These are phyloP conservation scores for Triticum turgidum DNA, from an alignment of 176 grass and related monocot species.

Conservation along the genomic window DNA sequence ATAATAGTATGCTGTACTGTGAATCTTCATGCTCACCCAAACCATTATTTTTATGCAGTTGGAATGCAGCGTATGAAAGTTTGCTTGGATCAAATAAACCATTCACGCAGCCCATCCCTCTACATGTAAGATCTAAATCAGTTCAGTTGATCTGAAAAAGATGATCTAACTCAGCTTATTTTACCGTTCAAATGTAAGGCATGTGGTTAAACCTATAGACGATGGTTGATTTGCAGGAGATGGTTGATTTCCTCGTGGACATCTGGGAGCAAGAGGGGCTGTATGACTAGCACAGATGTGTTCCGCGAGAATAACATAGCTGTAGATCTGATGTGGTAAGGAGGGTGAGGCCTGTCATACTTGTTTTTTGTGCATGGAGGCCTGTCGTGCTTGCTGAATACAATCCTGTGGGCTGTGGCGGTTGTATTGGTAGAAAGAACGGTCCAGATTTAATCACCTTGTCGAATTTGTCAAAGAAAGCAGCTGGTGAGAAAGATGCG, in stretches of 20 bases:
- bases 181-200: background rate
- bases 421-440: constrained; percentile 31
- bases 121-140: constrained; percentile 42
- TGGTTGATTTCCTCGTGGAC: constrained; percentile 61
- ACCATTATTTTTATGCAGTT: constrained; percentile 32
- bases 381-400: constrained; percentile 21
- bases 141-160: background rate
- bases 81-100: constrained; percentile 54
- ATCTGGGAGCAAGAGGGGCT: constrained; percentile 57
- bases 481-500: background rate
- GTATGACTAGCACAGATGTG: constrained; percentile 39
- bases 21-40: constrained; percentile 27
- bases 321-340: constrained; percentile 37
- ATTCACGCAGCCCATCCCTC: constrained; percentile 48
- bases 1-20: background rate
- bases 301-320: constrained; percentile 38
- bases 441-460: constrained; percentile 3
- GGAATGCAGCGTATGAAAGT: constrained; percentile 58
- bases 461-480: constrained; percentile 19
- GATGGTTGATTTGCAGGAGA: constrained; percentile 42
- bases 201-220: background rate
- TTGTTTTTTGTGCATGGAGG: constrained; percentile 40
- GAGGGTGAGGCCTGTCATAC: constrained; percentile 36
- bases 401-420: background rate
- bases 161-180: background rate